phyloP scores from a whole-genome alignment of 2,329 filamentous ascomycete species.

The Ophiostoma sp. region DNA sequence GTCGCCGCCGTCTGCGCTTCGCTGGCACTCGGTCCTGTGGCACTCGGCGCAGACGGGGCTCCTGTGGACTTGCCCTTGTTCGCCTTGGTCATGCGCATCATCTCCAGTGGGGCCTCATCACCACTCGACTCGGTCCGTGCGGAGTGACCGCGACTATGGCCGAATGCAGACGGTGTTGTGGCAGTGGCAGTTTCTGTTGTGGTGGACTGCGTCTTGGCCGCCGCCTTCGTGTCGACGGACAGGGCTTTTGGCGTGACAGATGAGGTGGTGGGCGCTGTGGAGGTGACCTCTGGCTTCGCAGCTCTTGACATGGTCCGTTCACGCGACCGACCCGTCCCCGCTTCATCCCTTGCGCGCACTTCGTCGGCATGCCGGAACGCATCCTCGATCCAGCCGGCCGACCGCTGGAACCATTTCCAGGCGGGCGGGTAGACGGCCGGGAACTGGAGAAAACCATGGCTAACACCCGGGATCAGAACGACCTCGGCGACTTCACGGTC shows the following conservation, averaged over 20 bases:
- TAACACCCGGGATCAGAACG: constrained; percentile 81
- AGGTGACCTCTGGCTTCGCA: no score
- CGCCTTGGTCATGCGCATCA: constrained; percentile 62
- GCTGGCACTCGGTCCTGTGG: neutral
- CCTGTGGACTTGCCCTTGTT: constrained; percentile 34
- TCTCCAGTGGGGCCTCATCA: constrained; percentile 79
- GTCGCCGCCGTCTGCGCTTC: neutral
- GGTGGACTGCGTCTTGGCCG: neutral
- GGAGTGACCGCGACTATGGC: neutral
- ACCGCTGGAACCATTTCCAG: constrained; percentile 81
- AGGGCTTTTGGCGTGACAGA: neutral
- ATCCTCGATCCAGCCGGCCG: constrained; percentile 78
- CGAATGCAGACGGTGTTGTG: neutral
- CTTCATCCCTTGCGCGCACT: neutral
- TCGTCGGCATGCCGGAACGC: constrained; percentile 61
- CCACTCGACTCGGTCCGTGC: constrained; percentile 61
- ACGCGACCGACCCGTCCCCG: neutral
- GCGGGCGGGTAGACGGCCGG: constrained; percentile 83
- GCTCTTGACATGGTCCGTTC: neutral
- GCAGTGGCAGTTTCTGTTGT: no score
- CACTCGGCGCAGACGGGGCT: constrained; percentile 28
- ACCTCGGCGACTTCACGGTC: constrained; percentile 76
- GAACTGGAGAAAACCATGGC: constrained; percentile 93
- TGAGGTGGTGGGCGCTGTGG: no score
- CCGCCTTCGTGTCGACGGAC: neutral